Base-by-base conservation (phyloP, 306 rosid genomes). In the Cicer judaicum region DNA sequence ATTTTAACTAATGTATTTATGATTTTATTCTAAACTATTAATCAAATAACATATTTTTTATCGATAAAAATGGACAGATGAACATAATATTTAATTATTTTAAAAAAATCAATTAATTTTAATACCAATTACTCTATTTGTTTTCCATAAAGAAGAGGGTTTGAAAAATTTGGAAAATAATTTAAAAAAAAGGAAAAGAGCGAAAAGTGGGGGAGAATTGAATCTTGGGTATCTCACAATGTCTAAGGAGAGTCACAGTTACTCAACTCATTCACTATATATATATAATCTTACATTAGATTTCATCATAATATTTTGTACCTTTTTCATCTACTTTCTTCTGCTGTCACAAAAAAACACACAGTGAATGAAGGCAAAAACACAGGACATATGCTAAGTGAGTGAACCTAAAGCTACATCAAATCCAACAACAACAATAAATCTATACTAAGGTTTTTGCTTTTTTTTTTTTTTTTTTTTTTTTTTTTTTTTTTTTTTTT, bases 331-430 rank as follows among this genome's bases (percentile, higher is more conserved):
- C 47, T 12, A 13, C 46, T 61, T 39, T 63, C 24, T 4, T 63
- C 47, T n/a, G 47, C 68, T 62, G 68, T 62, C 47, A 1, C 68
- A 39, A 46, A 8, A 8, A 11, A 63, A 36, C 1, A 63, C 68
- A 63, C 47, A 39, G 47, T 62, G 47, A 62, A 29, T 29, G 34
- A 29, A 29, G 34, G 34, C 34, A 29, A 29, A 13, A 60, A 8
- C 15, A 24, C 59, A 52, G 19, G 8, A 50, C 56, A 57, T 12
- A 12, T 43, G 34, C 34, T 29, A 29, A 60, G 10, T 60, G 11
- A 63, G 46, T 16, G 29, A 63, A 38, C 7, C 48, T 63, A n/a
- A 63, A 63, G 68, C 68, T 63, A 61, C 66, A 8, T 2, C 65
- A 60, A 60, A 60, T 60, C 65, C 65, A 12, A 60, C 65, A 60